phyloP scores from a whole-genome alignment of 192 early-diverging fungal species.

The Coemansia aciculifera region DNA sequence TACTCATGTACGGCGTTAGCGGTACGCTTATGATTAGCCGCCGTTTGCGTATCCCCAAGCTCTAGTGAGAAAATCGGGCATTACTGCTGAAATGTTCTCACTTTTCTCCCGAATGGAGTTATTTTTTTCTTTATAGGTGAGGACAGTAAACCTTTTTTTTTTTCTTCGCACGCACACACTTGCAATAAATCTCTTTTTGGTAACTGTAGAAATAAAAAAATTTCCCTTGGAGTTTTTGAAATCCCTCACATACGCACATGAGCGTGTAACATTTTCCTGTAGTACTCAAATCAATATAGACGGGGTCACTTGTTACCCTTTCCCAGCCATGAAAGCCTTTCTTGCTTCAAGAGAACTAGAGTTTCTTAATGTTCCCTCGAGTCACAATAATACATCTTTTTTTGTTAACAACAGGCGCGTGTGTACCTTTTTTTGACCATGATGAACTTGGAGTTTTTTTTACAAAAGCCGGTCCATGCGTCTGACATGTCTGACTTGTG shows the following conservation, averaged over 20 bases:
- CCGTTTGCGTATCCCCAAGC: slow-evolving; percentile 74
- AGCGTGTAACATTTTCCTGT: background rate
- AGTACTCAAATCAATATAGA: slow-evolving; percentile 1
- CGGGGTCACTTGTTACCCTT: slow-evolving; percentile 4
- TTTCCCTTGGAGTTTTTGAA: slow-evolving; percentile 8
- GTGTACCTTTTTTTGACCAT: background rate
- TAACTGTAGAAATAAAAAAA: background rate
- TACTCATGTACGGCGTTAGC: slow-evolving; percentile 71
- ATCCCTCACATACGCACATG: slow-evolving; percentile 6
- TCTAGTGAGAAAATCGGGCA: slow-evolving; percentile 35
- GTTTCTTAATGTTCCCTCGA: slow-evolving; percentile 7
- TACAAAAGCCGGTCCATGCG: slow-evolving; percentile 9
- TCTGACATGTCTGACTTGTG: background rate
- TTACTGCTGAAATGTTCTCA: background rate
- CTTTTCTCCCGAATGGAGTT: background rate
- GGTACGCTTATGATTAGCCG: slow-evolving; percentile 83
- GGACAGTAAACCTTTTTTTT: background rate
- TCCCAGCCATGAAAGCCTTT: background rate
- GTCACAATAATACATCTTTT: background rate
- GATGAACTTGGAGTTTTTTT: slow-evolving; percentile 1
- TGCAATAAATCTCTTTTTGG: background rate
- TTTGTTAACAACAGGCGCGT: background rate
- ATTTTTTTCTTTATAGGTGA: background rate
- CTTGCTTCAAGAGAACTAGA: background rate
- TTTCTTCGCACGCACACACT: background rate